Evolutionary conservation across 306 rosid species (phyloP).

Genomic region (Abrus pulchellus): DNA sequence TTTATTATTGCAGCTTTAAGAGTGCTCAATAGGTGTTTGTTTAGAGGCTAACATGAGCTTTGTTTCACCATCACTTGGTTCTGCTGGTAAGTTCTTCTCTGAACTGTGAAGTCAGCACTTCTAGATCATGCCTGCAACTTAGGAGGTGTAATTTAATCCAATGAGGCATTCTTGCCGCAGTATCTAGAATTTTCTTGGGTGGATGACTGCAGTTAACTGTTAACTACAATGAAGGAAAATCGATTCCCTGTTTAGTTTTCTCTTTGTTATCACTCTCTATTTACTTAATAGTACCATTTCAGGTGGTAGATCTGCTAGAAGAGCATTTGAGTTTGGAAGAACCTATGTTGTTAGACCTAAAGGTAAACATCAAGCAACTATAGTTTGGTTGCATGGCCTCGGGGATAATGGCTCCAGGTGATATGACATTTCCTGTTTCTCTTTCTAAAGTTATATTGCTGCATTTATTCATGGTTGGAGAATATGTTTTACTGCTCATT

Average conservation of each 20-base stretch:
- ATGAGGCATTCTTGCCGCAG: neutral
- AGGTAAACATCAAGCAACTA: conserved; percentile 98
- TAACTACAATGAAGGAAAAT: conserved; percentile 21
- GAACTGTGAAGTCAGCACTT: conserved; percentile 23
- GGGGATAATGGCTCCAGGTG: conserved; percentile 99
- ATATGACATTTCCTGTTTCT: conserved; percentile 44
- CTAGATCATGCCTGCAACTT: neutral
- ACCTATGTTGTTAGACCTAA: conserved; percentile 96
- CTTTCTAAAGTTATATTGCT: conserved; percentile 16
- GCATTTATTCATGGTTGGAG: conserved; percentile 16
- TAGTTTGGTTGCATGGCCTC: conserved; percentile 99
- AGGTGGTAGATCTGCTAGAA: conserved; percentile 77
- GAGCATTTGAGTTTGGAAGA: conserved; percentile 86
- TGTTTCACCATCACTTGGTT: conserved; percentile 71
- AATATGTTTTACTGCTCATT: conserved; percentile 15
- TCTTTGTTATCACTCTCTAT: conserved; percentile 10
- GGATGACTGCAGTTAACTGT: neutral
- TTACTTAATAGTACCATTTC: conserved; percentile 40
- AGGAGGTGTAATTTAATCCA: conserved; percentile 31
- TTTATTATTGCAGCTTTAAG: conserved; percentile 59
- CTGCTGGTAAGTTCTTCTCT: conserved; percentile 75
- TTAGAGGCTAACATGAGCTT: conserved; percentile 77
- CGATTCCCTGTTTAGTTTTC: neutral
- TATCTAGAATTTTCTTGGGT: conserved; percentile 22
- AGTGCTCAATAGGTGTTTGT: conserved; percentile 47